These are phyloP conservation scores for Suillus fuscotomentosus DNA, from an alignment of 768 basidiomycete genomes.

Conservation along the genomic window DNA sequence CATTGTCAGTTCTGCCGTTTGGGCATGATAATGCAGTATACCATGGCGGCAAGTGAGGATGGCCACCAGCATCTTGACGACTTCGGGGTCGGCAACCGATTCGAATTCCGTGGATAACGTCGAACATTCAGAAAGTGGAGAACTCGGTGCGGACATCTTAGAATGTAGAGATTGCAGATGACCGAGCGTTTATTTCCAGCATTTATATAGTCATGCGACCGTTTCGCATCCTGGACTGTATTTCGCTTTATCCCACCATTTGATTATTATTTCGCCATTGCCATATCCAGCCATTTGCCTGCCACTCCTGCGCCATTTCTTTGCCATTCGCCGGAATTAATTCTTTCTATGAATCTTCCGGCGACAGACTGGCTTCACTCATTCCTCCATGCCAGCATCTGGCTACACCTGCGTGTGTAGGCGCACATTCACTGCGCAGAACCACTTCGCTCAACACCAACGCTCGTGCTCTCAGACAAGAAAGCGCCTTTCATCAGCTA, in stretches of 20 bases:
- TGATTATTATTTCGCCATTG: too few relatives aligned
- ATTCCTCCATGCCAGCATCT: too few relatives aligned
- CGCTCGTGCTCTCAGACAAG: neutral
- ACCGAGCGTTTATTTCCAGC: too few relatives aligned
- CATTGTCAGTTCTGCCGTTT: neutral
- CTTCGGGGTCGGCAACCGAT: neutral
- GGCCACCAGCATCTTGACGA: neutral
- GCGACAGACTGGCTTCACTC: too few relatives aligned
- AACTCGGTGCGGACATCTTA: neutral
- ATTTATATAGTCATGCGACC: too few relatives aligned
- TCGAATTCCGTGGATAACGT: neutral
- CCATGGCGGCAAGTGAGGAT: neutral
- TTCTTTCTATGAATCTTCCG: too few relatives aligned
- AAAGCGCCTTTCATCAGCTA: neutral
- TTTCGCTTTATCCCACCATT: too few relatives aligned
- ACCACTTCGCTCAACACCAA: neutral
- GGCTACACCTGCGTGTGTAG: too few relatives aligned
- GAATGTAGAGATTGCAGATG: too few relatives aligned
- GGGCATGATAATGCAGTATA: neutral
- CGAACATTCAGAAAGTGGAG: neutral
- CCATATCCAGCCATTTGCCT: neutral
- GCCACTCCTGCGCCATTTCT: neutral
- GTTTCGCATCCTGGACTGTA: too few relatives aligned
- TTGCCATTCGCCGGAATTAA: neutral
- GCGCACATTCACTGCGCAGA: too few relatives aligned